A percentile compares a stretch with the other conserved stretches of the same genome.
phyloP scores from a whole-genome alignment of 805 yeast species.

The Pichia eremophila region DNA sequence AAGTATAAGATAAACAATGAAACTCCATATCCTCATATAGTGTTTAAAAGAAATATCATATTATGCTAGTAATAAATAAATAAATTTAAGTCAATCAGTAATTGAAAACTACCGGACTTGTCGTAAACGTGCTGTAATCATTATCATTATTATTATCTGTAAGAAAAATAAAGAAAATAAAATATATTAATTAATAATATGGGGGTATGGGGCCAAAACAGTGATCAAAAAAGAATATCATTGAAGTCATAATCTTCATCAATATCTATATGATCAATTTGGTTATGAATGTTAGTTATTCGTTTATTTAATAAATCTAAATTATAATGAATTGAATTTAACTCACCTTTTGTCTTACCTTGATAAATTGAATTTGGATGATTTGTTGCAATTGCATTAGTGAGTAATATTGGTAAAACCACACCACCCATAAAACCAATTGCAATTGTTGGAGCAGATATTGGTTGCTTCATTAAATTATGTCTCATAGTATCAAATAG shows the following conservation, averaged over 20 bases:
- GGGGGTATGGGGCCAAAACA: not conserved
- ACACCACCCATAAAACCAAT: slow-evolving; percentile 14
- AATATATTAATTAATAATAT: not conserved
- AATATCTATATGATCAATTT: slow-evolving; percentile 9
- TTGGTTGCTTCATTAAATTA: slow-evolving; percentile 5
- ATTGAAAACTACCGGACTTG: not conserved
- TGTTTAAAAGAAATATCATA: not conserved
- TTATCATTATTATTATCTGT: not conserved
- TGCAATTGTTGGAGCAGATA: slow-evolving; percentile 11
- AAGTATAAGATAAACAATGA: not conserved
- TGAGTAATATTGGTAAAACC: slow-evolving; percentile 10
- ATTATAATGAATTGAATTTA: slow-evolving; percentile 4
- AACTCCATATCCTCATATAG: slow-evolving; percentile 4
- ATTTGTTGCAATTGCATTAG: slow-evolving; percentile 6
- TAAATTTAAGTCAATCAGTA: not conserved
- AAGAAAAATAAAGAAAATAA: not conserved
- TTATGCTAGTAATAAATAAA: not conserved
- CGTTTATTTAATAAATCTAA: slow-evolving; percentile 7
- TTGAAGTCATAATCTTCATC: slow-evolving; percentile 10
- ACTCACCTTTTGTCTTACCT: slow-evolving; percentile 11
- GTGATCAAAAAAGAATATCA: slow-evolving; percentile 6
- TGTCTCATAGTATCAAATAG: slow-evolving; percentile 8
- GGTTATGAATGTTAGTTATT: slow-evolving; percentile 11
- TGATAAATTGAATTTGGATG: slow-evolving; percentile 5
- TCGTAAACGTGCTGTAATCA: not conserved